Evolutionary conservation across 495 filamentous ascomycete genomes (phyloP), one percentile per base, ranked within the genome.

Genomic region (Penicillium parvum): DNA sequence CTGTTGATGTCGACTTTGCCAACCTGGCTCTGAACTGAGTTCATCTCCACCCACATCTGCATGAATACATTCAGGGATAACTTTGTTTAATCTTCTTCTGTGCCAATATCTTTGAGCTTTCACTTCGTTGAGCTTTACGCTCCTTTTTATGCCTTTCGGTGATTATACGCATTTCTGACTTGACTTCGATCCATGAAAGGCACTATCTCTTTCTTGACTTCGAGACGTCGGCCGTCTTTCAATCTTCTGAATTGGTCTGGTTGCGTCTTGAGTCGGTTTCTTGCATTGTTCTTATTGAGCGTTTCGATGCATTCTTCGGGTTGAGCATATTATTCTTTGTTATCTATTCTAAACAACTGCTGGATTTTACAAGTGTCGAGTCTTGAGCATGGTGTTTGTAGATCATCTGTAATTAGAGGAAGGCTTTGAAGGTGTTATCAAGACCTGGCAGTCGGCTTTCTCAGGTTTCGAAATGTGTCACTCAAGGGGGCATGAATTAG

Each of bases 1-100:
- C 55, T 11, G 49, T 53, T 27, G 60, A 61, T 23, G 47, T 65
- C 45, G 63, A 66, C 37, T 56, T 64, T 37, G 53, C 43, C 32
- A 60, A 44, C 18, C 47, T 61, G 37, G 40, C 61, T 14, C 45
- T 66, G 37, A 55, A 53, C 43, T 64, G 53, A 35, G 18, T 12
- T 29, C 14, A 10, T 35, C 38, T 34, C 25, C 22, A 7, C 7
- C 4, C 18, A 25, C 30, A 22, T 25, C 18, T 36, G 11, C 44
- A 56, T 43, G 4, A 16, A 50, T 43, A 22, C 28, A 28, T 40
- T 41, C 29, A 32, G 37, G 25, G 18, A 10, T 22, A 22, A 23
- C 30, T 6, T 36, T 36, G 14, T 39, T 47, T 35, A 37, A 17
- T 41, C 1, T 3, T 32, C 20, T 46, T 43, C 42, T 47, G 29